Base-by-base conservation (phyloP, 2,329 filamentous ascomycete genomes). In the Zymoseptoria crescenta region DNA sequence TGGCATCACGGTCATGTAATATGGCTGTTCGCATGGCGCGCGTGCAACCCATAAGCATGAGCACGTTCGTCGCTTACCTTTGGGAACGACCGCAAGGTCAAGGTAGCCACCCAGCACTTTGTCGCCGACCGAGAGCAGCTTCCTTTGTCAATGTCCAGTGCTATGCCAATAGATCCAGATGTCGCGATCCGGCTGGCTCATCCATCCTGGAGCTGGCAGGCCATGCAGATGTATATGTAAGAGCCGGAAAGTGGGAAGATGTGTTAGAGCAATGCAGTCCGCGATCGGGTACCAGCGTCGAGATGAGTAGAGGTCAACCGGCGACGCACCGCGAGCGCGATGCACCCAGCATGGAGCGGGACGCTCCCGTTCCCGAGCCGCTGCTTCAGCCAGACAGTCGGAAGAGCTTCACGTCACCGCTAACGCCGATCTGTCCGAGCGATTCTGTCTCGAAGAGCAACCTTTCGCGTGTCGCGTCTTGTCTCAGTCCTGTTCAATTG, bases 161-260 rank as follows among this genome's bases (percentile, higher is more conserved):
- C 35, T 45, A 45, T 16, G 13, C 13, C 35, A 45, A n/a, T 5
- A 45, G 35, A 45, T 45, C 35, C 35, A 45, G 35, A 45, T 45
- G 7, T 49, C 30, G 51, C 35, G 16, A 21, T 54, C 41, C 29
- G 21, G n/a, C 48, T 48, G 21, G 51, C 57, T 52, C 45, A 8
- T 56, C 49, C 57, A 59, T 59, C 27, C 27, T 29, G 52, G 35
- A 45, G 16, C 13, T 45, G 35, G 35, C 35, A n/a, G n/a, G 4
- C 10, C 3, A 16, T 45, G 13, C 35, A 45, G 35, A 45, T 45
- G 13, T 16, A 45, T 45, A 45, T 45, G 35, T 16, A 16, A 45
- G 35, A n/a, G n/a, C 24, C 28, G 27, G 52, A 9, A 28, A 28
- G 9, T n/a, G 24, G 52, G n/a, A 28, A 35, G n/a, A 54, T 41